phyloP scores from a whole-genome alignment of 2,329 filamentous ascomycete species.

The Sphaceloma murrayae region DNA sequence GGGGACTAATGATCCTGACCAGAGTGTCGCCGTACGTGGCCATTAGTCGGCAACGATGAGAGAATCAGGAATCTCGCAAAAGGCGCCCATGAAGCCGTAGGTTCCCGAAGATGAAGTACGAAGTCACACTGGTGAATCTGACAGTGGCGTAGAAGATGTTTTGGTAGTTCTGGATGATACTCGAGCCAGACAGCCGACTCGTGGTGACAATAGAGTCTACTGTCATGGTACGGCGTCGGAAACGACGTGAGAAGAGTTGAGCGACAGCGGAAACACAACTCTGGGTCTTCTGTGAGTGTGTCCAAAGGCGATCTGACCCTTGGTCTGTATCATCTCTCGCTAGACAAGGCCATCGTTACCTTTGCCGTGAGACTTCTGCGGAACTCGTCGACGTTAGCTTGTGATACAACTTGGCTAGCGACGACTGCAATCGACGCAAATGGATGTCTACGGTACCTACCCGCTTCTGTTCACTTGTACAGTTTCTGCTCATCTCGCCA shows the following conservation, averaged over 20 bases:
- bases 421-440: too few species aligned
- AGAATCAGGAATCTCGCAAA: constrained; percentile 30
- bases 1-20: constrained; percentile 25
- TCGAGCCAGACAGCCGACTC: constrained; percentile 30
- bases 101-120: constrained; percentile 29
- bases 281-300: constrained; percentile 10
- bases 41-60: constrained; percentile 29
- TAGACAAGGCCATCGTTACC: constrained; percentile 22
- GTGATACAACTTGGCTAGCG: constrained; percentile 27
- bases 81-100: constrained; percentile 33
- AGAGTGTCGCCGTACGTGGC: constrained; percentile 29
- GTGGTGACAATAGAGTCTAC: constrained; percentile 30
- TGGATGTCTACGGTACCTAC: too few species aligned
- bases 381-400: constrained; percentile 25
- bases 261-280: constrained; percentile 17
- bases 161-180: constrained; percentile 34
- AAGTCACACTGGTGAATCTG: constrained; percentile 28
- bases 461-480: constrained; percentile 35
- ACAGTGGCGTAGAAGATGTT: constrained; percentile 30
- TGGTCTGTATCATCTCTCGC: constrained; percentile 26
- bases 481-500: constrained; percentile 27
- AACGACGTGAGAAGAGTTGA: constrained; percentile 24
- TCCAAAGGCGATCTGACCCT: constrained; percentile 27
- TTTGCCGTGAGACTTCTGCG: constrained; percentile 23
- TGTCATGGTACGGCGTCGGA: constrained; percentile 28